These are phyloP conservation scores for Volvariella volvacea DNA, from an alignment of 1,284 basidiomycete genomes.

Conservation along the genomic window DNA sequence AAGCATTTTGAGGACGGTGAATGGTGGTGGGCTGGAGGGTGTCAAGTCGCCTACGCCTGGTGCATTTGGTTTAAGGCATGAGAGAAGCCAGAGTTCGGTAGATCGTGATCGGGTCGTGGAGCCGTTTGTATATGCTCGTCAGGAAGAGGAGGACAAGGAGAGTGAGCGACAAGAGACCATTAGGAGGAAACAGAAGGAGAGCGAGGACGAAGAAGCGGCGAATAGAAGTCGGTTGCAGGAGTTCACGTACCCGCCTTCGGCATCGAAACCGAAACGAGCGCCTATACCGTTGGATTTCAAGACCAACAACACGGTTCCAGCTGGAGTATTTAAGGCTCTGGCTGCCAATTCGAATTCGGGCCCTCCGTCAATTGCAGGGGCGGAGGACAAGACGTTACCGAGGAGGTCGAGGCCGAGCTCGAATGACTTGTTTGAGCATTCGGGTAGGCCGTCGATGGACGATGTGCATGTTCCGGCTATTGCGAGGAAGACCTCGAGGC, in stretches of 20 bases:
- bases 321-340: constrained; percentile 72
- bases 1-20: constrained; percentile 22
- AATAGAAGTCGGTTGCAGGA: constrained; percentile 8
- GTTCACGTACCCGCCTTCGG: constrained; percentile 6
- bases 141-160: too few species aligned
- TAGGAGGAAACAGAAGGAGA: constrained; percentile 3
- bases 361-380: constrained; percentile 39
- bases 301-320: constrained; percentile 71
- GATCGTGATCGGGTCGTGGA: constrained; percentile 50
- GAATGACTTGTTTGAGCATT: constrained; percentile 51
- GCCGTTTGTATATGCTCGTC: constrained; percentile 58
- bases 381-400: constrained; percentile 46
- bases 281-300: constrained; percentile 79
- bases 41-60: constrained; percentile 10
- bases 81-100: constrained; percentile 22
- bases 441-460: constrained; percentile 63
- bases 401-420: constrained; percentile 65
- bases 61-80: constrained; percentile 9
- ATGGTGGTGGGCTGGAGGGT: constrained; percentile 1
- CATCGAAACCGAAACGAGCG: constrained; percentile 44
- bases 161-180: constrained; percentile 4
- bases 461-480: constrained; percentile 65
- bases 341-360: too few species aligned
- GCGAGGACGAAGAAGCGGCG: constrained; percentile 11
- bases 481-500: constrained; percentile 41